Evolutionary conservation across 1,139 yeast species (phyloP), one percentile per base, ranked within the genome.

Genomic region (Zygoascus hellenicus): DNA sequence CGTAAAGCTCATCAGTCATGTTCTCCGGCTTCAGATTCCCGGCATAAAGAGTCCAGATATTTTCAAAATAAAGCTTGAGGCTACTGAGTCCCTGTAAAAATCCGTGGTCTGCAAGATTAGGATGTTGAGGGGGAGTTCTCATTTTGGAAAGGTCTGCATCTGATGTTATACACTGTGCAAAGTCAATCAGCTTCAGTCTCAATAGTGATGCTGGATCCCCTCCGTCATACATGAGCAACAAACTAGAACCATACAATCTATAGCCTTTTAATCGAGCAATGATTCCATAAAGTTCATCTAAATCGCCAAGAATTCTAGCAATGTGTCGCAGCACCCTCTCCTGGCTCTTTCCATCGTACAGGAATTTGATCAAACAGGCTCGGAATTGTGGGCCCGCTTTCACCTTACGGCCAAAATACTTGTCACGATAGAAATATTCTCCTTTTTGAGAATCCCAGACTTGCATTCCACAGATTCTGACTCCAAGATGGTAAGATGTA

Each of bases 381-480:
- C 83, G 80, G 67, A 94, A 90, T 59, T 86, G 85, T 55, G 72
- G 69, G 0, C 97, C 96, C n/a, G 76, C 77, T 49, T 69, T 74
- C 7, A 94, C 77, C 43, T 77, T 68, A 51, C 99, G 76, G 1
- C 99, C 99, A 66, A 83, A 90, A 65, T 92, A 94, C 68, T 92
- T 92, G 68, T 92, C 97, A 53, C 83, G 78, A 53, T 80, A 80
- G 52, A 84, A 76, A 52, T 77, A 85, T 47, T 69, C 69, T 29
- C 69, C 64, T 6, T 60, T 59, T 13, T 64, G 59, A 6, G 66
- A 58, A 60, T 86, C 81, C 83, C 90, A 87, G 22, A 83, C 83
- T 64, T 92, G 96, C 78, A 94, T 78, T 5, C 99, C 99, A 69
- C 99, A 94, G 16, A 94, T 79, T 48, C 99, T 74, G 0, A 89